Evolutionary conservation across 441 rosid genomes (phyloP).

Genomic region (Codiaeum variegatum): DNA sequence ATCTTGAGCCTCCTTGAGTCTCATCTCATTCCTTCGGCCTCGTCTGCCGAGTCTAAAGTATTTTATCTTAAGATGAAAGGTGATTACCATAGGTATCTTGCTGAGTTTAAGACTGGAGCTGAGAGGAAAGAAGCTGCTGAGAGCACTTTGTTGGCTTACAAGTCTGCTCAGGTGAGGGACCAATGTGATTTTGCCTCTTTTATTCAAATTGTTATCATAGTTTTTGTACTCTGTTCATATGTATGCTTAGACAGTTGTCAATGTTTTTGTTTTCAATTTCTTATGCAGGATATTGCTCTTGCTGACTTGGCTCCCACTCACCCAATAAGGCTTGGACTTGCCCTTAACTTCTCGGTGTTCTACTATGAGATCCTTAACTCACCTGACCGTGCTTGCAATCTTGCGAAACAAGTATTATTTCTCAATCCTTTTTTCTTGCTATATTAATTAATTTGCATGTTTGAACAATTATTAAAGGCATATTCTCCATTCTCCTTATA

Average conservation of each 20-base stretch:
- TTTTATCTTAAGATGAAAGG: constrained; percentile 98
- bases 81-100: constrained; percentile 86
- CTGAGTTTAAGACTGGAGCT: constrained; percentile 85
- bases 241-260: neutral
- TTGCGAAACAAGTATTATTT: constrained; percentile 69
- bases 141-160: constrained; percentile 87
- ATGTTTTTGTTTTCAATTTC: constrained; percentile 11
- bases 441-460: neutral
- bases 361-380: constrained; percentile 98
- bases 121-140: constrained; percentile 98
- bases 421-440: neutral
- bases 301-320: constrained; percentile 90
- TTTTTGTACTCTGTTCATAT: constrained; percentile 6
- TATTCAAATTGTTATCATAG: neutral
- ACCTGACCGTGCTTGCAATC: constrained; percentile 94
- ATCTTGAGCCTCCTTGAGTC: constrained; percentile 82
- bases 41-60: constrained; percentile 89
- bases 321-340: constrained; percentile 93
- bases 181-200: neutral
- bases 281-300: constrained; percentile 80
- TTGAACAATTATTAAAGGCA: neutral
- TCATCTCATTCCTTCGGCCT: constrained; percentile 77
- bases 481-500: neutral
- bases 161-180: constrained; percentile 78
- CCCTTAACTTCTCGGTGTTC: constrained; percentile 95